A percentile compares a stretch with the other conserved stretches of the same genome.
Evolutionary conservation across 495 filamentous ascomycete genomes (phyloP).

Genomic region (Aspergillus sclerotiicarbonarius): DNA sequence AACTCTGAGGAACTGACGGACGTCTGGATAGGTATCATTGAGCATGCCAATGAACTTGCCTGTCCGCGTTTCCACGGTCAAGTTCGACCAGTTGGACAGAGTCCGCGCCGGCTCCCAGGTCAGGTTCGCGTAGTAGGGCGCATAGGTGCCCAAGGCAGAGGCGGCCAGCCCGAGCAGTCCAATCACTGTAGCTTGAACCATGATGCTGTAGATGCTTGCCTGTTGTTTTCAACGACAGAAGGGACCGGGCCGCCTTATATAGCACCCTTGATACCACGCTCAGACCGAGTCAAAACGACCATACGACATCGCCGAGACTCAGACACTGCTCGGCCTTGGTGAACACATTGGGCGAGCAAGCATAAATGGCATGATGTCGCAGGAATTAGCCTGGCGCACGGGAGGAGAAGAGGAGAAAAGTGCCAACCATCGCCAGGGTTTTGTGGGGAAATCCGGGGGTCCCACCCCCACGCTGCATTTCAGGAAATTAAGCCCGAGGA

Average conservation of each 20-base stretch:
- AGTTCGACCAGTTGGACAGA: slow-evolving; percentile 17
- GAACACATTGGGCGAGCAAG: neutral
- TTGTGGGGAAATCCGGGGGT: neutral
- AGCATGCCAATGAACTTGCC: slow-evolving; percentile 15
- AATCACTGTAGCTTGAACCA: neutral
- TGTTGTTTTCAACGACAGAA: neutral
- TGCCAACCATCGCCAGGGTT: neutral
- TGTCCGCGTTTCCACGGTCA: slow-evolving; percentile 13
- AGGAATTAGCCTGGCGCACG: neutral
- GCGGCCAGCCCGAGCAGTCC: neutral
- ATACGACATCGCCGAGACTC: neutral
- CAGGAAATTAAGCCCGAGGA: neutral
- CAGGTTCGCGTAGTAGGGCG: slow-evolving; percentile 16
- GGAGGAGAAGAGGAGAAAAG: neutral
- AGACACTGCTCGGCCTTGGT: neutral
- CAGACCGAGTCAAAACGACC: neutral
- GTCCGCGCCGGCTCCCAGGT: slow-evolving; percentile 14
- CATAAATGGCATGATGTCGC: neutral
- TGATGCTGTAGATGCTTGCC: neutral
- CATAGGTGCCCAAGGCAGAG: neutral
- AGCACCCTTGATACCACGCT: neutral
- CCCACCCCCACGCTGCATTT: neutral
- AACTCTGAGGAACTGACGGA: slow-evolving; percentile 13
- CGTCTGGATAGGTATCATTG: slow-evolving; percentile 12
- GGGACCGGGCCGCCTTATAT: neutral